Evolutionary conservation across 2,329 filamentous ascomycete genomes (phyloP), one percentile per base, ranked within the genome.

Genomic region (Dendryphion nanum): DNA sequence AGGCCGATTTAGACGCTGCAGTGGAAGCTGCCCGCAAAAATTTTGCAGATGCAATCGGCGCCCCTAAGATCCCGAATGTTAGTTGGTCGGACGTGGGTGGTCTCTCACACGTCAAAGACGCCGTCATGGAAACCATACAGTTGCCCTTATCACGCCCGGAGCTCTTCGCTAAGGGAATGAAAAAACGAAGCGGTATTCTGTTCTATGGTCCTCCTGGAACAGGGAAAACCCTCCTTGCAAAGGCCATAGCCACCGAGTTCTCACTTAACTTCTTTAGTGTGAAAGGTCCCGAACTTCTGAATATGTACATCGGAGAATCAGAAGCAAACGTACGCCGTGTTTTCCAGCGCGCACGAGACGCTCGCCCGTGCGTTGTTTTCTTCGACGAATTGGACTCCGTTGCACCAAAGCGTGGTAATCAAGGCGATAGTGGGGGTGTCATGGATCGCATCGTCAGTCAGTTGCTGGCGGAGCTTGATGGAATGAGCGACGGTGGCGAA

Each of bases 381-480:
- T 95, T 95, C 57, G 89, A 95, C 57, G 89, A 95, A 64, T 65
- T 95, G 51, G 89, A 95, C 65, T 93, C 87, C 0, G 91, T 97
- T 2, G 91, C 93, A 4, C 93, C 93, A 0, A 97, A 97, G 72
- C 79, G 93, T 67, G 93, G 93, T 24, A 97, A 97, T 57, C 91
- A 97, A 66, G 93, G 93, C 33, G 93, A 97, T 58, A 95, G 89
- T 47, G 91, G 93, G 40, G 93, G 93, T 59, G 93, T 97, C 39
- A 97, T 97, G 91, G 93, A 97, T 64, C 82, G 93, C 38, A 97
- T 97, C 50, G 91, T 98, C 35, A 93, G 86, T 42, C 93, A 97
- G 70, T 73, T 98, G 30, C 78, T 98, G 8, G 93, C 93, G 0
- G 93, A 98, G 68, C 75, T 98, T 16, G 93, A 98, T 61, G 93